Evolutionary conservation across 2,329 filamentous ascomycete genomes (phyloP).

Genomic region (Zasmidium citrigriseum): DNA sequence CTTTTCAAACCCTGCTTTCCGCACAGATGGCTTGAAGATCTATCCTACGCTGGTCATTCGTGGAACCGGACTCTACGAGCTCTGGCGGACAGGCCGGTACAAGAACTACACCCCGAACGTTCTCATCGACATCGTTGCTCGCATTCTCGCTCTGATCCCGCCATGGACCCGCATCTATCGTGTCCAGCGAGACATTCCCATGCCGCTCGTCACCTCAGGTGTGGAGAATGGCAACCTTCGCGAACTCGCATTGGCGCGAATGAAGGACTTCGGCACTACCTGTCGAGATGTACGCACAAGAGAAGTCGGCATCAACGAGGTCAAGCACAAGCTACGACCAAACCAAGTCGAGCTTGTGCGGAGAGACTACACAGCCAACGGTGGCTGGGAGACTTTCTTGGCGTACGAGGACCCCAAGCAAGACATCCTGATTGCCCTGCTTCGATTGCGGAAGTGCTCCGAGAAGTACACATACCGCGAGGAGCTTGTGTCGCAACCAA

Average conservation of each 20-base stretch:
- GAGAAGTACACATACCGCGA: slow-evolving; percentile 88
- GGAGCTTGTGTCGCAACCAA: slow-evolving; percentile 82
- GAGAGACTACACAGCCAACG: slow-evolving; percentile 91
- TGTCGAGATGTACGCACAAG: slow-evolving; percentile 95
- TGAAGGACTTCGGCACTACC: slow-evolving; percentile 98
- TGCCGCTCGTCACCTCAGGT: slow-evolving; percentile 97
- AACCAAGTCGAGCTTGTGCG: slow-evolving; percentile 95
- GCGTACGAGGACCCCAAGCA: slow-evolving; percentile 98
- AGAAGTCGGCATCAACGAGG: slow-evolving; percentile 97
- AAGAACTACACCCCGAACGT: slow-evolving; percentile 99
- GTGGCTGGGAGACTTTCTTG: slow-evolving; percentile 97
- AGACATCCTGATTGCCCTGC: slow-evolving; percentile 89
- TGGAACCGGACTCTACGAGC: slow-evolving; percentile 91
- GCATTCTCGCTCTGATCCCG: slow-evolving; percentile 91
- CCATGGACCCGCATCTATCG: slow-evolving; percentile 99
- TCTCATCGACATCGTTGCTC: slow-evolving; percentile 89
- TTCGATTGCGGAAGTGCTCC: slow-evolving; percentile 87
- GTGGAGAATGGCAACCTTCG: slow-evolving; percentile 97
- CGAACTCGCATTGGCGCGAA: slow-evolving; percentile 89
- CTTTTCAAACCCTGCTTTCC: slow-evolving; percentile 93
- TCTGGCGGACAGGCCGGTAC: slow-evolving; percentile 95
- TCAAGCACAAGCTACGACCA: slow-evolving; percentile 97
- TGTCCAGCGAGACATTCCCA: slow-evolving; percentile 98
- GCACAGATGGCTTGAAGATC: slow-evolving; percentile 96
- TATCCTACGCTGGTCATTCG: slow-evolving; percentile 97